A percentile compares a stretch with the other conserved stretches of the same genome.
These are phyloP conservation scores for Cucumis melo DNA, from an alignment of 306 rosid genomes.

Conservation along the genomic window DNA sequence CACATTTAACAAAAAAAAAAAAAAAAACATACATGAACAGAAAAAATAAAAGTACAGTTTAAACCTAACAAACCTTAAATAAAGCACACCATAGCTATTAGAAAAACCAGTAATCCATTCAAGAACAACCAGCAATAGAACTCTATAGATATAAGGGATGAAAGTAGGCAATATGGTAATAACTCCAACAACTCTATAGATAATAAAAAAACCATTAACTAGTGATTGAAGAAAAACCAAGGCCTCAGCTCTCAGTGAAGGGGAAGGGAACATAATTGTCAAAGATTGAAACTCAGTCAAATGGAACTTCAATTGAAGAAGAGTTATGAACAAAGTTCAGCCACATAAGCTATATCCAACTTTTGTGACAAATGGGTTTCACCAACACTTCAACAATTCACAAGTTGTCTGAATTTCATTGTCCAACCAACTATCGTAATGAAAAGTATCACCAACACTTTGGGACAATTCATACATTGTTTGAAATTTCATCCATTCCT, in stretches of 20 bases:
- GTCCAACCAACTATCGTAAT: not conserved
- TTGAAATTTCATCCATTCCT: conserved; percentile 15
- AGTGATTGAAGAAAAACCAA: not conserved
- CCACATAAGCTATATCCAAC: conserved; percentile 26
- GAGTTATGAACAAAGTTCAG: conserved; percentile 19
- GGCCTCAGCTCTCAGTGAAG: not conserved
- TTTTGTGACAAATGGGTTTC: conserved; percentile 33
- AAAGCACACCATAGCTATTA: not conserved
- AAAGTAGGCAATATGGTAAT: not conserved
- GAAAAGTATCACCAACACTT: not conserved
- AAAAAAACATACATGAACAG: not conserved
- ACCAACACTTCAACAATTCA: conserved; percentile 43
- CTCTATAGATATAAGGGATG: not conserved
- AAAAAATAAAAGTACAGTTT: too few species aligned
- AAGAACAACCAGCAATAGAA: not conserved
- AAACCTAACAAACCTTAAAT: not conserved
- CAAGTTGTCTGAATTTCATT: not conserved
- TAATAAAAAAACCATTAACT: not conserved
- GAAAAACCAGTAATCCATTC: not conserved
- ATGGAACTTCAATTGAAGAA: conserved; percentile 43
- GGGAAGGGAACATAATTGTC: not conserved
- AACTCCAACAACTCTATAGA: not conserved
- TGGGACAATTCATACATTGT: not conserved
- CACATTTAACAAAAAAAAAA: too few species aligned
- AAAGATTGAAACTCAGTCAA: conserved; percentile 29